Conservation (phyloP, 129 eudicot genomes). For the Heracleum sosnowskyi region DNA sequence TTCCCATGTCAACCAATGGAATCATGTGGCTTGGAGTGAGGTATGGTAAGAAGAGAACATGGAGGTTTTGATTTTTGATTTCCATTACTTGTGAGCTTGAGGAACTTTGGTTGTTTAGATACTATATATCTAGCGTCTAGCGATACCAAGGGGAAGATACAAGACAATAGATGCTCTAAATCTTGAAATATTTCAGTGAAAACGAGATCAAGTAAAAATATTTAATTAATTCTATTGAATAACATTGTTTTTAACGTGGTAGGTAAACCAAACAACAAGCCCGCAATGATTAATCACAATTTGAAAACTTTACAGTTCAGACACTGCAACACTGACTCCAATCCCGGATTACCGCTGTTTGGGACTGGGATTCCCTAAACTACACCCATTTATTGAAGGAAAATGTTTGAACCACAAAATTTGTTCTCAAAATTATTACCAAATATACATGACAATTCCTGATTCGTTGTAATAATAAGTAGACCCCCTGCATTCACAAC, state of each 20-base stretch:
- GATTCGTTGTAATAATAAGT: too few species aligned
- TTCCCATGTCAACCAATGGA: conserved; percentile 31
- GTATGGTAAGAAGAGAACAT: conserved; percentile 28
- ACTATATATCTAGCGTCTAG: too few species aligned
- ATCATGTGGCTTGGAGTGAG: conserved; percentile 40
- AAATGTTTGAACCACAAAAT: too few species aligned
- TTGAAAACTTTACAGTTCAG: too few species aligned
- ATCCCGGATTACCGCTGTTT: too few species aligned
- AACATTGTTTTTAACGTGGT: not conserved
- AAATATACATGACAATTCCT: too few species aligned
- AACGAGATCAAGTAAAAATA: not conserved
- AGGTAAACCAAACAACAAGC: not conserved
- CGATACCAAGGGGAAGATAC: not conserved
- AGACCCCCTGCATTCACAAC: too few species aligned
- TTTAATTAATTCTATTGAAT: too few species aligned
- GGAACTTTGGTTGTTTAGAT: not conserved
- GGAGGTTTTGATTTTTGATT: not conserved
- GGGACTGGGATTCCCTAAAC: too few species aligned
- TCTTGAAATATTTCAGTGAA: not conserved
- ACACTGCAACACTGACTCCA: too few species aligned
- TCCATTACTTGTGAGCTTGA: not conserved
- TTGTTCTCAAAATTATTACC: too few species aligned
- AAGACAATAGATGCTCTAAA: not conserved
- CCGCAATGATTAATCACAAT: not conserved
- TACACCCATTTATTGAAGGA: too few species aligned